Evolutionary conservation across 441 rosid species (phyloP).

Genomic region (Raphanus hybrid): DNA sequence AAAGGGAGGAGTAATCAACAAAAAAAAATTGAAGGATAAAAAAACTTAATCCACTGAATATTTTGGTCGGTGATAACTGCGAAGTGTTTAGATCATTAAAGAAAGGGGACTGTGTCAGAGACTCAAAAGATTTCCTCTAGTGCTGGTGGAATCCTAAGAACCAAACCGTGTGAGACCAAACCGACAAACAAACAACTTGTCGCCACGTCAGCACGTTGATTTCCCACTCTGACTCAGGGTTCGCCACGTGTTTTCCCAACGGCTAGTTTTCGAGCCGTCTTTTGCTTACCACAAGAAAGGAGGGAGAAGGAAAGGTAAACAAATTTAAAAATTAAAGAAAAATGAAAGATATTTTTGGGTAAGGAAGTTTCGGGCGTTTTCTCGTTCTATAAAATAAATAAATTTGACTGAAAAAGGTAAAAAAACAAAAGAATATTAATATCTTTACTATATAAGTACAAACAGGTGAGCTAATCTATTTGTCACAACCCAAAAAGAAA

Average conservation of each 20-base stretch:
- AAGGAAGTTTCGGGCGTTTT: constrained; percentile 35
- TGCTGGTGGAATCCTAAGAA: constrained; percentile 23
- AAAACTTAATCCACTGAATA: background rate
- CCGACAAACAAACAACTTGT: constrained; percentile 28
- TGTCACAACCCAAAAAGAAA: constrained; percentile 18
- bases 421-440: background rate
- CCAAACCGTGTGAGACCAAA: constrained; percentile 40
- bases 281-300: constrained; percentile 23
- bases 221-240: background rate
- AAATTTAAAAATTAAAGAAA: constrained; percentile 10
- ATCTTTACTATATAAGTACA: constrained; percentile 29
- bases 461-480: background rate
- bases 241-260: constrained; percentile 33
- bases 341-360: constrained; percentile 18
- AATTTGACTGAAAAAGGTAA: constrained; percentile 4
- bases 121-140: background rate
- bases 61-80: constrained; percentile 30
- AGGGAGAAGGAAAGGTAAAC: constrained; percentile 7
- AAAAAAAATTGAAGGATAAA: background rate
- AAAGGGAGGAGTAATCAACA: background rate
- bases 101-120: constrained; percentile 13
- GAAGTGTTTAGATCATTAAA: background rate
- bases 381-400: constrained; percentile 18
- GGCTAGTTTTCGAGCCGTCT: constrained; percentile 43
- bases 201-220: constrained; percentile 38